Percentiles rank a stretch among this genome's conserved stretches.
Evolutionary conservation across 208 protist genomes (phyloP).

Genomic region (Trypanosoma melophagium): DNA sequence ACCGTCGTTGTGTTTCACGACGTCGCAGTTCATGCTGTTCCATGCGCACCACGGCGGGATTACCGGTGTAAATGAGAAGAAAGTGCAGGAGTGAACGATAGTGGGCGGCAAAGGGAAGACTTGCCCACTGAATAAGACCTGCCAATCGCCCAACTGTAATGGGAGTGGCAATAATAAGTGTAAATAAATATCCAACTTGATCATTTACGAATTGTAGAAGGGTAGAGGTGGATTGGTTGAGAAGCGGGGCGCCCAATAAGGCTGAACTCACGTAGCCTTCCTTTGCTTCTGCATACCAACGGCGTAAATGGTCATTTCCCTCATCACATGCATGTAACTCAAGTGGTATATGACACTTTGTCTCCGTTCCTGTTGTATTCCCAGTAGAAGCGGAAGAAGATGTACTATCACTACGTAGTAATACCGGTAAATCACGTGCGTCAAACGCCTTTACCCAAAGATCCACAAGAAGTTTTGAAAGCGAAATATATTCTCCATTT

Average conservation of each 20-base stretch:
- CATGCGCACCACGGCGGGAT: slow-evolving; percentile 39
- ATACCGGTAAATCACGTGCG: slow-evolving; percentile 6
- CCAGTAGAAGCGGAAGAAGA: slow-evolving; percentile 4
- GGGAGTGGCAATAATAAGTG: slow-evolving; percentile 30
- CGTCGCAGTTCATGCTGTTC: slow-evolving; percentile 26
- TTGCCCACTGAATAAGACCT: slow-evolving; percentile 47
- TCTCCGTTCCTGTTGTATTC: neutral
- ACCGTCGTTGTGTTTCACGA: slow-evolving; percentile 20
- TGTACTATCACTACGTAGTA: no score
- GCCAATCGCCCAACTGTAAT: slow-evolving; percentile 51
- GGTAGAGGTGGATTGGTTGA: neutral
- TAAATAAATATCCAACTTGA: slow-evolving; percentile 28
- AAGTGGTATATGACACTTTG: neutral
- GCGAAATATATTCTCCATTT: neutral
- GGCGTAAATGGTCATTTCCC: slow-evolving; percentile 24
- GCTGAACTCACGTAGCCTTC: slow-evolving; percentile 13
- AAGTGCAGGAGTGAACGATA: slow-evolving; percentile 60
- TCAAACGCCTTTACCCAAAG: slow-evolving; percentile 21
- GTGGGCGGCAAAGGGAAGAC: slow-evolving; percentile 32
- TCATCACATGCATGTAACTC: slow-evolving; percentile 25
- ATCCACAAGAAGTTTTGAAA: slow-evolving; percentile 17
- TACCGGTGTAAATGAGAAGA: slow-evolving; percentile 35
- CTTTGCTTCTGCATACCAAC: slow-evolving; percentile 22
- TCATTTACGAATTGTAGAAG: slow-evolving; percentile 24
- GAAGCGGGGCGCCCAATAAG: neutral